Base-by-base conservation (phyloP, 176 grass and related monocot species). In the Bonia amplexicaulis region DNA sequence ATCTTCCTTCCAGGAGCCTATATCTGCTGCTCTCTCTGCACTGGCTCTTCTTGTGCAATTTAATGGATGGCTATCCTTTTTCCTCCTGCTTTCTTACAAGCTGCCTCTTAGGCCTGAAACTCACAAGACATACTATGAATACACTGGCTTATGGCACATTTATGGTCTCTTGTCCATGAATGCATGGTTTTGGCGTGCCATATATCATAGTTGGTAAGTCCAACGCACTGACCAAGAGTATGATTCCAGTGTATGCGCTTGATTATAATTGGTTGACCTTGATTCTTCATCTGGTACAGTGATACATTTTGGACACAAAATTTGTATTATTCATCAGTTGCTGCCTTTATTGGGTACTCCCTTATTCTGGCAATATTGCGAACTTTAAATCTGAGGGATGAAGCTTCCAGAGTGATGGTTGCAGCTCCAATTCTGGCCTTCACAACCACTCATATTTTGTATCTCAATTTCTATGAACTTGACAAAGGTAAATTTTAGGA, bases 101-200 rank as follows among this genome's bases (percentile, higher is more conserved):
- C 85, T 99, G 5, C 91, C 91, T 77, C 84, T 91, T 74, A 94
- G 81, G 68, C 93, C 93, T 2, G 85, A 92, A 69, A 94, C 79
- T 80, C 86, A 81, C 0, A 91, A 71, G 59, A 92, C 97, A 13
- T 99, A 91, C 76, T 99, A 99, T 35, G 97, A 99, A 19, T 99
- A 92, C 46, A 96, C 97, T 75, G 82, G 91, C 41, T 61, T 96
- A 8, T 96, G 91, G 93, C 97, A 99, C 67, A 88, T 99, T 39
- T 94, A 94, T 58, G 91, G 91, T 29, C 82, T 96, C 47, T 83
- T 96, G 73, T 79, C 93, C 45, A 92, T 96, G 93, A 96, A 96
- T 94, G 91, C 93, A 1, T 96, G 97, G 97, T 96, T 94, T 70
- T 99, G 93, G 97, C 87, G 90, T 85, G 88, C 90, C 81, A 99